Conservation (phyloP, 2,329 filamentous ascomycete species). For the Neospermospora avenae region DNA sequence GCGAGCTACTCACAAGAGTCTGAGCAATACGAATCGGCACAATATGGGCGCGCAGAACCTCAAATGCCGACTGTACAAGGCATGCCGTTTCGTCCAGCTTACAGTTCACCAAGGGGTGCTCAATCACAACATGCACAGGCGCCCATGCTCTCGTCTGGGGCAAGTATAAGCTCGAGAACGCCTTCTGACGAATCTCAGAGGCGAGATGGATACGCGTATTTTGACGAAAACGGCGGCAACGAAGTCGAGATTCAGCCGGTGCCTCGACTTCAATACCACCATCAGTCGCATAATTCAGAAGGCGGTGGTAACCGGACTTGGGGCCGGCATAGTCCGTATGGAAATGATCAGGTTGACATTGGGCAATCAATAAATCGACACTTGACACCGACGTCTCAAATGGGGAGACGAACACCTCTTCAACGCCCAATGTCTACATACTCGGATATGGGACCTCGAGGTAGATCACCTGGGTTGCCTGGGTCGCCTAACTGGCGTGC, state of each 20-base stretch:
- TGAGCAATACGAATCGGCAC: conserved; percentile 15
- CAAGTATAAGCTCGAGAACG: conserved; percentile 23
- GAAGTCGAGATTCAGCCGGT: conserved; percentile 36
- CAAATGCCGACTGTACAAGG: conserved; percentile 23
- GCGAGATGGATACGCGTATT: conserved; percentile 16
- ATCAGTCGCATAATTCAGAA: conserved; percentile 44
- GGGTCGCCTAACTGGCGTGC: conserved; percentile 35
- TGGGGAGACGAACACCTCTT: conserved; percentile 54
- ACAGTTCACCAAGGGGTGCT: conserved; percentile 22
- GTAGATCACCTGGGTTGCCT: conserved; percentile 50
- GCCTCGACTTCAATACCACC: conserved; percentile 60
- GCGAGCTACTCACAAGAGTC: conserved; percentile 18
- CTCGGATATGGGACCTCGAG: conserved; percentile 65
- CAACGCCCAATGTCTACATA: conserved; percentile 73
- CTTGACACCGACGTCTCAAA: conserved; percentile 55
- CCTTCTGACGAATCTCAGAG: conserved; percentile 22
- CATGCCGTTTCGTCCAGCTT: conserved; percentile 31
- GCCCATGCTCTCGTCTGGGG: conserved; percentile 31
- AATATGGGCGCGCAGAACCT: conserved; percentile 9
- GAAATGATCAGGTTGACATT: conserved; percentile 40
- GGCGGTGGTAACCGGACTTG: conserved; percentile 33
- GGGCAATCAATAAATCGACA: conserved; percentile 55
- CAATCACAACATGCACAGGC: conserved; percentile 33
- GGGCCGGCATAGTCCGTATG: conserved; percentile 13
- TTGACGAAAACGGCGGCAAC: conserved; percentile 27